These are phyloP conservation scores for Eucalyptus guilfoylei DNA, from an alignment of 345 rosid genomes.

Conservation along the genomic window DNA sequence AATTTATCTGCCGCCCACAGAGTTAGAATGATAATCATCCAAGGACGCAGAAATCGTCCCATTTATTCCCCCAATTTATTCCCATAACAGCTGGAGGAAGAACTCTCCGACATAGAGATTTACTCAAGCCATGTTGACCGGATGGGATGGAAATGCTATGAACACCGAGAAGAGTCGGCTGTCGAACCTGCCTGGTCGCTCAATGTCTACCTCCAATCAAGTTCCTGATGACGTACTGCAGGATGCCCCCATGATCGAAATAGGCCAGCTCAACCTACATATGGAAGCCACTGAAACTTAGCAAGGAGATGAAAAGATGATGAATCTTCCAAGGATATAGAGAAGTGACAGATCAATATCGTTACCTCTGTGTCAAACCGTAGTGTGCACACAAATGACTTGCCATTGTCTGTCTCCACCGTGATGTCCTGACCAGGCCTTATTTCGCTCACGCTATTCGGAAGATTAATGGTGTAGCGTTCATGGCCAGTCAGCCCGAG, in stretches of 20 bases:
- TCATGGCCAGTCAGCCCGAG: constrained; percentile 80
- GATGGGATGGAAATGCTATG: not conserved
- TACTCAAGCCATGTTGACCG: not conserved
- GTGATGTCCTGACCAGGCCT: constrained; percentile 84
- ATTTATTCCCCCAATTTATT: not conserved
- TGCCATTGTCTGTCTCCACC: constrained; percentile 54
- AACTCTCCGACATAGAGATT: not conserved
- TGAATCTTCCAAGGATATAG: not conserved
- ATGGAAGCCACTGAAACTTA: not conserved
- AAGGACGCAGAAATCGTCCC: not conserved
- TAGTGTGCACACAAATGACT: constrained; percentile 53
- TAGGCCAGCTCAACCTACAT: constrained; percentile 36
- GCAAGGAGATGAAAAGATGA: not conserved
- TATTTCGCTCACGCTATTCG: constrained; percentile 42
- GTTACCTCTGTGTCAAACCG: constrained; percentile 87
- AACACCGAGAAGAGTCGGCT: not conserved
- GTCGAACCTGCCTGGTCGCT: not conserved
- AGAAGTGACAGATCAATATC: not conserved
- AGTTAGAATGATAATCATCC: not conserved
- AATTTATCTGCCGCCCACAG: not conserved
- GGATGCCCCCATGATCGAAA: constrained; percentile 41
- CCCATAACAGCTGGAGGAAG: not conserved
- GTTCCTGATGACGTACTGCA: constrained; percentile 38
- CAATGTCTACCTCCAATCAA: constrained; percentile 1
- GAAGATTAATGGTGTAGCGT: constrained; percentile 60